Conservation (phyloP, 768 basidiomycete species). For the Suillus luteus region DNA sequence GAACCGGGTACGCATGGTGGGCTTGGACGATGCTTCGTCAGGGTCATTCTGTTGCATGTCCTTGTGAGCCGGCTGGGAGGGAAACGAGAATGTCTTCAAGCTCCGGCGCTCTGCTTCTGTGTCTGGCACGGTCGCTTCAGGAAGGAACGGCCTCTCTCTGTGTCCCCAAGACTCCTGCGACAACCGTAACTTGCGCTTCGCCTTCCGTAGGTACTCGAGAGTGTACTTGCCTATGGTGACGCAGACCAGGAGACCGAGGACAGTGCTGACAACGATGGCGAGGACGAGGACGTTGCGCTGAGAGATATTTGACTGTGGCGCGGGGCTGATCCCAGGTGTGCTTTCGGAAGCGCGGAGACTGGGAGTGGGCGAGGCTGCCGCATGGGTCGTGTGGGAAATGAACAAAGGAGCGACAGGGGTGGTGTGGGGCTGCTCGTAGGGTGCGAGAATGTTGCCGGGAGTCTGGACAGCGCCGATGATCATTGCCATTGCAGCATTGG, state of each 20-base stretch:
- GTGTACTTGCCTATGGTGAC: background rate
- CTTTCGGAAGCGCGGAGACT: conserved; percentile 15
- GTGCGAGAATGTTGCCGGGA: conserved; percentile 17
- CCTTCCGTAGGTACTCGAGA: background rate
- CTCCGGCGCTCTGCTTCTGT: background rate
- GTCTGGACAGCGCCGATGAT: conserved; percentile 7
- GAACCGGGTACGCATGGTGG: conserved; percentile 5
- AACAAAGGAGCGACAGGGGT: background rate
- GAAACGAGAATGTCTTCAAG: conserved; percentile 10
- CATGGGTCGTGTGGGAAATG: background rate
- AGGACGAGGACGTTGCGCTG: conserved; percentile 13
- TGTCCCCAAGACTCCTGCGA: conserved; percentile 14
- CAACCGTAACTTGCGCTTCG: conserved; percentile 9
- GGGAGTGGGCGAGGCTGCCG: background rate
- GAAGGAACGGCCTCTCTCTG: background rate
- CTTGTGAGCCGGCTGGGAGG: background rate
- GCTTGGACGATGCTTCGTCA: conserved; percentile 1
- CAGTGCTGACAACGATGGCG: conserved; percentile 19
- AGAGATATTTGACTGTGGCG: conserved; percentile 2
- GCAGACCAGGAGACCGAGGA: conserved; percentile 19
- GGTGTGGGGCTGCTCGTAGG: conserved; percentile 13
- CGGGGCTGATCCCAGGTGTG: conserved; percentile 18
- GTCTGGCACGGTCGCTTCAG: background rate
- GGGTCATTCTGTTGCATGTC: background rate
- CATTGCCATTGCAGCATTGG: conserved; percentile 10